Base-by-base conservation (phyloP, 2,329 filamentous ascomycete genomes). In the Biscogniauxia sp. region DNA sequence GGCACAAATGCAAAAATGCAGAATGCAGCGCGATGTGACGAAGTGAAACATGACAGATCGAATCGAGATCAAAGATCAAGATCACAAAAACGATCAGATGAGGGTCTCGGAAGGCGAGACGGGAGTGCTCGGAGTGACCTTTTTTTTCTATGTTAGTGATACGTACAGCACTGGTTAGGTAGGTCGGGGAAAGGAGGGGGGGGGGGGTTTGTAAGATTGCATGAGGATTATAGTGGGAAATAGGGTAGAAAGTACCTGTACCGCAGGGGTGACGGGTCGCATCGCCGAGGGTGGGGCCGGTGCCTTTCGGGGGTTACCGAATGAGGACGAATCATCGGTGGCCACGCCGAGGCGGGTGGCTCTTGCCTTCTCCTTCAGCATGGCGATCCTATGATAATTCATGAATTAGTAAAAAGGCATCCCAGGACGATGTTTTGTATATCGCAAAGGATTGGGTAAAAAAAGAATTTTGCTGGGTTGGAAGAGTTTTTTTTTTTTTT, bases 291-390 rank as follows among this genome's bases (percentile, higher is more conserved):
- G 68, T 62, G 69, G 69, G 55, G 69, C 61, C 55, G 69, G 67
- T 7, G 68, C 68, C 61, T 66, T 68, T 59, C 65, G 70, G 65
- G 67, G 65, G 56, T 41, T 64, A 54, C 64, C 61, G 60, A 66
- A 66, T 53, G 66, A 59, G 19, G 67, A 64, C 28, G 64, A 53
- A 51, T 58, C 56, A 59, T 62, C 57, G 62, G 80, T 76, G 57
- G 76, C 75, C 65, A 81, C 74, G 63, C 80, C 79, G 57, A 84
- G 75, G 64, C 79, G 76, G 68, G 77, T 79, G 53, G 81, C 80
- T 20, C 78, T 79, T 5, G 80, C 82, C 69, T 84, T 80, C 71
- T 84, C 81, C 66, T 81, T 81, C 62, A 84, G 75, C 64, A 82
- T 75, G 32, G 75, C 70, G 65, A 84, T 75, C 64, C 82, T 84